phyloP scores from a whole-genome alignment of 2,329 filamentous ascomycete species.

The Chrysoporthe austroafricana region DNA sequence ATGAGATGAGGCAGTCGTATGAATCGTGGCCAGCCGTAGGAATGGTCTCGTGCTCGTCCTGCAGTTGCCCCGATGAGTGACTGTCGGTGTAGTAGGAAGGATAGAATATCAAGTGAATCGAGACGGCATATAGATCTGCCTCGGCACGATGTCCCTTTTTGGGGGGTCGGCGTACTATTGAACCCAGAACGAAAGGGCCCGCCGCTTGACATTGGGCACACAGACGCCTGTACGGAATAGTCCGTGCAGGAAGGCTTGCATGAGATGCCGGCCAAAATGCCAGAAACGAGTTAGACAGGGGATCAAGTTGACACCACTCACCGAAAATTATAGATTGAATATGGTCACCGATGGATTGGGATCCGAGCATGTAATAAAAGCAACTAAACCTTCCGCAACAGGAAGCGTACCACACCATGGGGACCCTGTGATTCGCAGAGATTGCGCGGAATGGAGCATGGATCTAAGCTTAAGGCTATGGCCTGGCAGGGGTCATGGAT shows the following conservation, averaged over 20 bases:
- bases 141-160: constrained; percentile 10
- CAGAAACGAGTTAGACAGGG: constrained; percentile 23
- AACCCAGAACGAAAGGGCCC: not conserved
- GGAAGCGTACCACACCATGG: constrained; percentile 16
- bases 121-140: not conserved
- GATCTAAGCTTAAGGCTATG: constrained; percentile 17
- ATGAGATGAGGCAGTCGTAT: constrained; percentile 17
- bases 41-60: constrained; percentile 1
- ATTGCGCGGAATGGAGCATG: constrained; percentile 17
- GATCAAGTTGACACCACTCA: constrained; percentile 12
- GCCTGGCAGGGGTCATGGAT: constrained; percentile 11
- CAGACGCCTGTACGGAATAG: constrained; percentile 7
- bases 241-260: constrained; percentile 20
- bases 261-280: constrained; percentile 17
- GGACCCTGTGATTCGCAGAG: constrained; percentile 18
- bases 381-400: constrained; percentile 17
- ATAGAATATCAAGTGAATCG: not conserved
- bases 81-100: not conserved
- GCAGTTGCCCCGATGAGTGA: not conserved
- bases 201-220: constrained; percentile 20
- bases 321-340: constrained; percentile 1
- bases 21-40: constrained; percentile 9
- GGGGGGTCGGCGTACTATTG: constrained; percentile 8
- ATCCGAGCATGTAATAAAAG: constrained; percentile 5
- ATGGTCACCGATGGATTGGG: constrained; percentile 13